Evolutionary conservation across 306 rosid genomes (phyloP).

Genomic region (Cyamopsis tetragonoloba): DNA sequence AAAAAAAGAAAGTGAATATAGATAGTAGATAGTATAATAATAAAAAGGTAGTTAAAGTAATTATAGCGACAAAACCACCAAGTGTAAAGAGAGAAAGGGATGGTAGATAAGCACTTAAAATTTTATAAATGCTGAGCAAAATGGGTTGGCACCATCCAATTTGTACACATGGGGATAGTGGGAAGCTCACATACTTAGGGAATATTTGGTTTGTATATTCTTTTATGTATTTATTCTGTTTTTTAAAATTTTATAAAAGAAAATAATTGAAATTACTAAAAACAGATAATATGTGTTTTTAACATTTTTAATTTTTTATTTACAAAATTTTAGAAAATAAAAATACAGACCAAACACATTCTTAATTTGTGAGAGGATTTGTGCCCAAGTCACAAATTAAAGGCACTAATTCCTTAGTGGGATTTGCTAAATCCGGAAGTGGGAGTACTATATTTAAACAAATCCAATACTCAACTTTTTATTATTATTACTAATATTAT

Average conservation of each 20-base stretch:
- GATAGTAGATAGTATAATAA: conserved; percentile 23
- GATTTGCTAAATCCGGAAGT: conserved; percentile 22
- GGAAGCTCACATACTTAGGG: conserved; percentile 26
- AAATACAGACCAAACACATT: no score
- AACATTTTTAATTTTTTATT: no score
- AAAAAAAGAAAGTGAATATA: background rate
- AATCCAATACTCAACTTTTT: conserved; percentile 15
- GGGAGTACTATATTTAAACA: background rate
- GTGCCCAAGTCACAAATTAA: background rate
- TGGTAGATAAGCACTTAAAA: conserved; percentile 29
- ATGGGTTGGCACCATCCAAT: conserved; percentile 35
- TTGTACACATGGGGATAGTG: conserved; percentile 21
- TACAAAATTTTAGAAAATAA: no score
- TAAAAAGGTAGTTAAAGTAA: conserved; percentile 29
- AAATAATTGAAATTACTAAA: no score
- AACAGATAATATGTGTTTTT: no score
- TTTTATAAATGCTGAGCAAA: conserved; percentile 6
- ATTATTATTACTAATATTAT: background rate
- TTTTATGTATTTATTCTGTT: no score
- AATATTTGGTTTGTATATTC: no score
- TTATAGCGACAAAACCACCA: conserved; percentile 14
- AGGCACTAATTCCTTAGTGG: conserved; percentile 33
- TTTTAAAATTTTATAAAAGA: no score
- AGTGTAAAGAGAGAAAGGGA: conserved; percentile 28
- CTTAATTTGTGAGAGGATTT: conserved; percentile 33